Evolutionary conservation across 2,329 filamentous ascomycete species (phyloP), one percentile per base, ranked within the genome.

Genomic region (Aspergillus chevalieri): DNA sequence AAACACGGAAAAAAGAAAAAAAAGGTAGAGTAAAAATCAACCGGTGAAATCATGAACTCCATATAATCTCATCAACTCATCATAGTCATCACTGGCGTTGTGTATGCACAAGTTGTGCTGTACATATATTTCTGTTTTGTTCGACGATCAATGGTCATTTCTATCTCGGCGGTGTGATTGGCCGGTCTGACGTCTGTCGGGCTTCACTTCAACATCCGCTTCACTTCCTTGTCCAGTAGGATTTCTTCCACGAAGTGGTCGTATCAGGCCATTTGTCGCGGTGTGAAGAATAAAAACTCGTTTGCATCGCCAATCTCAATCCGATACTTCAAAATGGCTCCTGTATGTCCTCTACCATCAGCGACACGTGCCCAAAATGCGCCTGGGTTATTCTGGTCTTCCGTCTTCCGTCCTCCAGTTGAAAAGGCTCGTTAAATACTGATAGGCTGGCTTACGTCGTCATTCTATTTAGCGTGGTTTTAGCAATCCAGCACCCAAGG

Each of bases 401-500:
- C 26, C 26, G 9, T 30, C 26, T 33, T 14, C 30, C 9, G 9
- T 33, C 14, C 14, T 10, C 34, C n/a, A 36, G 6, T 36, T 36
- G 15, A 36, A 36, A 36, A n/a, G 15, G 15, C 34, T 36, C 8
- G 34, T 17, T 36, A 8, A 42, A 28, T 44, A 19, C 33, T 47
- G 17, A 52, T 30, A 22, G 15, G 28, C 26, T 46, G 30, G 43
- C 48, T 49, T 44, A 47, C 24, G 30, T 5, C 9, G 10, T 48
- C 42, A n/a, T 47, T 30, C 21, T 8, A 33, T 43, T 30, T 46
- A 79, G 72, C 73, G 74, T 56, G 71, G 70, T 22, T 70, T 72
- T 55, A 78, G 71, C 30, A 73, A 77, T 49, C 71, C 73, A 24
- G 65, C 74, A 22, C 73, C 71, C 6, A 72, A 74, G 67, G 73